Conservation (phyloP, 148 eudicot genomes). For the Hydrangea macrophylla region DNA sequence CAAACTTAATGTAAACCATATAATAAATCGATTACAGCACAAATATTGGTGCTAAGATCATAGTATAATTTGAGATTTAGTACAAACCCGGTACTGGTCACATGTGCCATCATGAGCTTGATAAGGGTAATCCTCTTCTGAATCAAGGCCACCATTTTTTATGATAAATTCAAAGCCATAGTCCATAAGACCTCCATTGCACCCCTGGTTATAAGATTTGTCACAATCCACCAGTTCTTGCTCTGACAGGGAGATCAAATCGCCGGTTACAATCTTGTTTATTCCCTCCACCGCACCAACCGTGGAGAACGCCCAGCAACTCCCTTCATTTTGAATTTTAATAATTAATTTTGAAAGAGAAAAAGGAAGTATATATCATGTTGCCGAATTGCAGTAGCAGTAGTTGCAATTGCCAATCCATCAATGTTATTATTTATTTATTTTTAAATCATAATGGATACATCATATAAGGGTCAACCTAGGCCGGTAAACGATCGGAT, state of each 20-base stretch:
- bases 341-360: not conserved
- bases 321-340: conserved; percentile 42
- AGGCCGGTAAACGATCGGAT: too few relatives aligned
- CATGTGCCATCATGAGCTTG: conserved; percentile 55
- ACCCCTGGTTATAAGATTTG: conserved; percentile 45
- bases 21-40: not conserved
- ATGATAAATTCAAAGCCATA: conserved; percentile 69
- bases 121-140: conserved; percentile 79
- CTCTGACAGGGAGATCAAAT: conserved; percentile 57
- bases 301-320: conserved; percentile 92
- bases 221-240: conserved; percentile 87
- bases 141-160: conserved; percentile 70
- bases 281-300: conserved; percentile 74
- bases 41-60: not conserved
- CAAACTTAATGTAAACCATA: not conserved
- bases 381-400: too few relatives aligned
- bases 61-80: not conserved
- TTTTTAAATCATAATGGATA: too few relatives aligned
- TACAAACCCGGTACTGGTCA: conserved; percentile 47
- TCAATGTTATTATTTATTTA: too few relatives aligned
- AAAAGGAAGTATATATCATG: not conserved
- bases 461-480: too few relatives aligned
- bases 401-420: too few relatives aligned
- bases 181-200: conserved; percentile 86
- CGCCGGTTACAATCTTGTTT: conserved; percentile 70